These are phyloP conservation scores for Sclerotinia glacialis DNA, from an alignment of 2,329 filamentous ascomycete genomes.

Conservation along the genomic window DNA sequence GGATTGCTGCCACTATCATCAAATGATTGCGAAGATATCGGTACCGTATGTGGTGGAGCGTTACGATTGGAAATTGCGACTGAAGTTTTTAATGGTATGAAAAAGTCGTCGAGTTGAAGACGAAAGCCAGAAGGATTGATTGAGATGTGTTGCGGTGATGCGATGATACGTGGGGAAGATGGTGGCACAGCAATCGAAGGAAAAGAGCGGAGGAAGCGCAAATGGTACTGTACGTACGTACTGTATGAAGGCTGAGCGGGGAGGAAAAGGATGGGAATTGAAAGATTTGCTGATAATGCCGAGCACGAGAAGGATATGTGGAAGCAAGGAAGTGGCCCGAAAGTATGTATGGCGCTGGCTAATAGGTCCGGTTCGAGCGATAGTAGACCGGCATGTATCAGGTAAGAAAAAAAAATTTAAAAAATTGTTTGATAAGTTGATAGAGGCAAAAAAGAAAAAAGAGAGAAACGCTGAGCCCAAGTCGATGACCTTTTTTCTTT, in stretches of 20 bases:
- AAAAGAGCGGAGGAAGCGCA: constrained; percentile 18
- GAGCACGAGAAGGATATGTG: constrained; percentile 23
- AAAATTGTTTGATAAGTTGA: neutral
- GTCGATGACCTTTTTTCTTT: neutral
- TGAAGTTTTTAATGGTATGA: constrained; percentile 2
- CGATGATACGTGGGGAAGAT: neutral
- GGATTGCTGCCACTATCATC: constrained; percentile 18
- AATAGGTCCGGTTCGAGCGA: neutral
- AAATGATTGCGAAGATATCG: constrained; percentile 21
- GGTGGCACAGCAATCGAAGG: constrained; percentile 20
- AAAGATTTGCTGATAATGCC: constrained; percentile 15
- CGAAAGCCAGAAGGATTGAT: neutral
- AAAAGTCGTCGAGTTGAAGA: neutral
- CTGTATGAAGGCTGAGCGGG: constrained; percentile 14
- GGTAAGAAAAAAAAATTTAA: neutral
- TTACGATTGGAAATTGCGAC: constrained; percentile 6
- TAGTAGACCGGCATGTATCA: neutral
- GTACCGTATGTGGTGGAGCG: constrained; percentile 8
- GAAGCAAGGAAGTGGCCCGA: constrained; percentile 22
- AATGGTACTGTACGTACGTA: neutral
- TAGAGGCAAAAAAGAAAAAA: neutral
- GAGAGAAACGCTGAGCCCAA: neutral
- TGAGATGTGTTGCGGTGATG: constrained; percentile 1
- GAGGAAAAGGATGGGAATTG: constrained; percentile 15
- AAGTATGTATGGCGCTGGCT: constrained; percentile 5